phyloP scores from a whole-genome alignment of 768 basidiomycete species.

The Serendipita sp. region DNA sequence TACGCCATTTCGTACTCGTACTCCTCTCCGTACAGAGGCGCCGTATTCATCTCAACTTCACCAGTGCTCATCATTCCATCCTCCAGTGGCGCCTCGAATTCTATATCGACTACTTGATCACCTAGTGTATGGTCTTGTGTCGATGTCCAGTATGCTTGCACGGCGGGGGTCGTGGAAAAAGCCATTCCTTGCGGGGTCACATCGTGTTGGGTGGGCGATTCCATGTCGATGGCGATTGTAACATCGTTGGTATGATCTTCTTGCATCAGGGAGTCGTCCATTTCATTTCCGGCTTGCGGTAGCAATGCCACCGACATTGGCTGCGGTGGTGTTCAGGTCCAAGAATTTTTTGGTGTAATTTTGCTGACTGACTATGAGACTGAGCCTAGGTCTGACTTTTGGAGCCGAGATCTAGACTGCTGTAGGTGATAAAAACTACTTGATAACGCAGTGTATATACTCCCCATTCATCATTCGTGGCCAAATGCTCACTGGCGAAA shows the following conservation, averaged over 20 bases:
- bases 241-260: background rate
- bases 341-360: background rate
- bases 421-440: background rate
- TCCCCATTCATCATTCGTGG: conserved; percentile 6
- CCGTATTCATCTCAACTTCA: conserved; percentile 6
- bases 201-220: background rate
- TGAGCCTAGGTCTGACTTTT: too few relatives aligned
- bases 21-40: background rate
- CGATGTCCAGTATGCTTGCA: background rate
- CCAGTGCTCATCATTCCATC: background rate
- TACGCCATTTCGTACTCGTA: conserved; percentile 2
- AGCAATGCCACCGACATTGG: background rate
- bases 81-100: background rate
- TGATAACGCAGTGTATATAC: background rate
- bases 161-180: background rate
- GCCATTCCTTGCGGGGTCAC: background rate
- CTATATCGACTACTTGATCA: background rate
- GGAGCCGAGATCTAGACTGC: too few relatives aligned
- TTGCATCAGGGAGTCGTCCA: conserved; percentile 4
- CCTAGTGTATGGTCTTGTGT: background rate
- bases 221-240: conserved; percentile 5
- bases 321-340: background rate
- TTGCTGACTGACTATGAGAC: too few relatives aligned
- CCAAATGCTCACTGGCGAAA: background rate
- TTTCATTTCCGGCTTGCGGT: background rate